Conservation (phyloP, 2,329 filamentous ascomycete species). For the Hymenoscyphus scutula region DNA sequence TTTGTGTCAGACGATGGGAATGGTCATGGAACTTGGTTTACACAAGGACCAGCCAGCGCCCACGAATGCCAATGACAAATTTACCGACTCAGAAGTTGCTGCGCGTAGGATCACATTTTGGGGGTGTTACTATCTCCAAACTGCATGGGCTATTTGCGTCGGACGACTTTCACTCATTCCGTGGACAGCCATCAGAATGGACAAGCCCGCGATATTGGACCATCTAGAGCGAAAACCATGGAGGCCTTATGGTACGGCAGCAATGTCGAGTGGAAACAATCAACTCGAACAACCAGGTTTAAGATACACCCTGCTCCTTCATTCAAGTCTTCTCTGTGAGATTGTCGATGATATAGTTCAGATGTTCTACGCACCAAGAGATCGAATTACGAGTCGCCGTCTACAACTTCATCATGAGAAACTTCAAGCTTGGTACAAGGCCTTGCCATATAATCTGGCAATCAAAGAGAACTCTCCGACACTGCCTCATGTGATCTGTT, state of each 20-base stretch:
- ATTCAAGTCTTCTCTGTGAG: conserved; percentile 62
- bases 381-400: conserved; percentile 61
- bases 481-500: conserved; percentile 38
- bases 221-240: conserved; percentile 37
- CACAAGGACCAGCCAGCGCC: conserved; percentile 15
- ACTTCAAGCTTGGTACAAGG: conserved; percentile 67
- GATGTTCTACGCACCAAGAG: conserved; percentile 66
- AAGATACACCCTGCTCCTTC: conserved; percentile 19
- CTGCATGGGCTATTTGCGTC: conserved; percentile 44
- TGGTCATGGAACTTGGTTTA: conserved; percentile 52
- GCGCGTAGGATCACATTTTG: conserved; percentile 50
- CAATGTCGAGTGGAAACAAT: conserved; percentile 1
- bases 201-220: conserved; percentile 41
- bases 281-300: conserved; percentile 16
- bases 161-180: conserved; percentile 48
- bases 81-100: conserved; percentile 44
- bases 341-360: conserved; percentile 59
- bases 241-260: conserved; percentile 30
- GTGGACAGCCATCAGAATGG: conserved; percentile 46
- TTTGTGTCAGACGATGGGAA: conserved; percentile 68
- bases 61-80: conserved; percentile 11
- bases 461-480: conserved; percentile 52
- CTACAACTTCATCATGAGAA: conserved; percentile 64
- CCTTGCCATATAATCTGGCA: conserved; percentile 59
- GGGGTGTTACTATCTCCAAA: conserved; percentile 49